A percentile compares a stretch with the other conserved stretches of the same genome.
Evolutionary conservation across 164 flowering plant species (phyloP).

Genomic region (Piper longum): DNA sequence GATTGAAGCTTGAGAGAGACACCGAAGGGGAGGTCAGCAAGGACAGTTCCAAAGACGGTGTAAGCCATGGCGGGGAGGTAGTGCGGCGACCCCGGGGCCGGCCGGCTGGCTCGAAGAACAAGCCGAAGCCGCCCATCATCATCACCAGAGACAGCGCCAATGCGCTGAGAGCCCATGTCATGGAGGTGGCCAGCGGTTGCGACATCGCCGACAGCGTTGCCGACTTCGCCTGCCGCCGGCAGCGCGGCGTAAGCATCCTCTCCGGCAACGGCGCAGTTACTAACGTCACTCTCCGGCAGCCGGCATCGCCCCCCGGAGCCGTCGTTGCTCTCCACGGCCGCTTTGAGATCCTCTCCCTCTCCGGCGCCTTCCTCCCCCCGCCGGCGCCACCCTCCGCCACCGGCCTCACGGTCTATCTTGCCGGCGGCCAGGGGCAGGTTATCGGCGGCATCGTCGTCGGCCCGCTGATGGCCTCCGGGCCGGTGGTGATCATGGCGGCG

Average conservation of each 20-base stretch:
- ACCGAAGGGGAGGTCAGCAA: constrained; percentile 9
- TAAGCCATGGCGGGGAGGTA: constrained; percentile 33
- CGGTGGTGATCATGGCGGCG: constrained; percentile 84
- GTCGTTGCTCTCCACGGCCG: constrained; percentile 67
- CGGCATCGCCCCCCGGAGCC: constrained; percentile 46
- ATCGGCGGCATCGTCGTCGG: constrained; percentile 82
- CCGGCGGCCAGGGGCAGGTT: constrained; percentile 89
- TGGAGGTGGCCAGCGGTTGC: constrained; percentile 70
- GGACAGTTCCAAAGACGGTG: constrained; percentile 7
- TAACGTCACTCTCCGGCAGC: constrained; percentile 68
- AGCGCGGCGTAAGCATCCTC: constrained; percentile 68
- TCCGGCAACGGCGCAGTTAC: constrained; percentile 74
- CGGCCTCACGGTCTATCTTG: constrained; percentile 57
- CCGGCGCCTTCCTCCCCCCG: constrained; percentile 68
- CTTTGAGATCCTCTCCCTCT: constrained; percentile 74
- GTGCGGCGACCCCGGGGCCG: constrained; percentile 63
- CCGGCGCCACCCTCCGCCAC: constrained; percentile 89
- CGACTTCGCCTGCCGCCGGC: constrained; percentile 52
- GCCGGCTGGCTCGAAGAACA: constrained; percentile 88
- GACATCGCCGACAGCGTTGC: constrained; percentile 65
- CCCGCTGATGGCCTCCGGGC: constrained; percentile 65
- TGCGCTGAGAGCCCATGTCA: constrained; percentile 76
- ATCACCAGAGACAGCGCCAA: constrained; percentile 84
- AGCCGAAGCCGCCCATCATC: constrained; percentile 84
- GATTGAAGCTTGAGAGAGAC: not conserved